Base-by-base conservation (phyloP, 1,284 basidiomycete genomes). In the Meira nashicola region DNA sequence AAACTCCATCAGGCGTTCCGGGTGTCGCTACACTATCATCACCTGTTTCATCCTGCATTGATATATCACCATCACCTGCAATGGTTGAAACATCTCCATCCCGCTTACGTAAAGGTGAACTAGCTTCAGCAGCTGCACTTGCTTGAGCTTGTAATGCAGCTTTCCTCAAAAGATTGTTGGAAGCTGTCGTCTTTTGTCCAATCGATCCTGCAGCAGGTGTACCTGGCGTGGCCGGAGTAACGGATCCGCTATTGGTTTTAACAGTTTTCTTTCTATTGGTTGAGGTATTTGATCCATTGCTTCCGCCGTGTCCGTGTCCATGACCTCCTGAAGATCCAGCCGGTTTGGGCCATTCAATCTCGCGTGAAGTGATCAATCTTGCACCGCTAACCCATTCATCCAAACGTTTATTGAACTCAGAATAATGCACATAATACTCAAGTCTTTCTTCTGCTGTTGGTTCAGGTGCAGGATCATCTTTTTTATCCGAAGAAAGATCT, bases 301-400 rank as follows among this genome's bases (percentile, higher is more conserved):
- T 33, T 17, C 60, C 57, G 23, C 54, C 46, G 46, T 67, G 57
- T 39, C 73, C 69, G 53, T 65, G 66, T 51, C 57, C 50, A 39
- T 58, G 53, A 57, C 56, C 40, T 37, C 57, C 50, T 1, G 60
- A 68, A 73, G 48, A 62, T 58, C 59, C 63, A 73, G 89, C 90
- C 28, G 77, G 71, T 41, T 76, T 64, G 1, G 95, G 95, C 92
- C 91, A 96, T 78, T 96, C 91, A 67, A 99, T 84, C 74, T 96
- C 92, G 66, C 88, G 84, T 60, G 83, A 84, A 33, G 93, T 83
- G 50, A 96, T 84, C 60, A 99, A 84, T 38, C 92, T 85, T 2
- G 89, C 87, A 15, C 89, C 90, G 25, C 87, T 82, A n/a, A 99
- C 89, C 95, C 95, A 99, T 67, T 96, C 95, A 79, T 99, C 95